These are phyloP conservation scores for Phytophthora agathidicida DNA, from an alignment of 352 stramenopile genomes.

Conservation along the genomic window DNA sequence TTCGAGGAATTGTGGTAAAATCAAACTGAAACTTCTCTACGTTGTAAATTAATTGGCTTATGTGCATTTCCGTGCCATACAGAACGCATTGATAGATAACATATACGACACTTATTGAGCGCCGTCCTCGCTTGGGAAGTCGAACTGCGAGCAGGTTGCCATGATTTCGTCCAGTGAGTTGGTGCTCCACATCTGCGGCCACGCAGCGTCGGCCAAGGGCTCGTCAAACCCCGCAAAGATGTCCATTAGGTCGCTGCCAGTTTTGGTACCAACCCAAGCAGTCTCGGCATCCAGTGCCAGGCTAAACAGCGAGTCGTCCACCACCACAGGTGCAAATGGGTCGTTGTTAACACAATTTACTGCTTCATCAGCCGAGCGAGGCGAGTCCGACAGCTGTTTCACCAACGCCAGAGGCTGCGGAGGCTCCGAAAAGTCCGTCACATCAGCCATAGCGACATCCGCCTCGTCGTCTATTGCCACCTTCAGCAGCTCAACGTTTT, in stretches of 20 bases:
- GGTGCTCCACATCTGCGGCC: conserved; percentile 58
- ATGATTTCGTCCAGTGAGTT: conserved; percentile 54
- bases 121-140: conserved; percentile 33
- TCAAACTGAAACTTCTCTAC: neutral
- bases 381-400: conserved; percentile 38
- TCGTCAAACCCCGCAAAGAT: conserved; percentile 52
- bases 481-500: no score
- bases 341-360: conserved; percentile 15
- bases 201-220: conserved; percentile 32
- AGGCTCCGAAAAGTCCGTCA: conserved; percentile 18
- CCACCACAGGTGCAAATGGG: conserved; percentile 25
- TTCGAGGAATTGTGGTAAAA: conserved; percentile 1
- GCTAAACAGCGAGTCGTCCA: conserved; percentile 34
- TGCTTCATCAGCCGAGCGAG: conserved; percentile 38
- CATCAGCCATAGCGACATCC: conserved; percentile 11
- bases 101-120: neutral
- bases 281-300: conserved; percentile 16
- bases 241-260: conserved; percentile 35
- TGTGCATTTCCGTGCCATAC: conserved; percentile 25
- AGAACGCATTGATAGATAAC: conserved; percentile 15
- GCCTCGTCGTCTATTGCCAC: neutral
- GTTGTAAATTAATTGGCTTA: conserved; percentile 25
- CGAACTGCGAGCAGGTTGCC: conserved; percentile 32
- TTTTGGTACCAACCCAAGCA: conserved; percentile 16
- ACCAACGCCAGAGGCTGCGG: conserved; percentile 9